phyloP scores from a whole-genome alignment of 805 yeast species.

The Kluyveromyces wickerhamii region DNA sequence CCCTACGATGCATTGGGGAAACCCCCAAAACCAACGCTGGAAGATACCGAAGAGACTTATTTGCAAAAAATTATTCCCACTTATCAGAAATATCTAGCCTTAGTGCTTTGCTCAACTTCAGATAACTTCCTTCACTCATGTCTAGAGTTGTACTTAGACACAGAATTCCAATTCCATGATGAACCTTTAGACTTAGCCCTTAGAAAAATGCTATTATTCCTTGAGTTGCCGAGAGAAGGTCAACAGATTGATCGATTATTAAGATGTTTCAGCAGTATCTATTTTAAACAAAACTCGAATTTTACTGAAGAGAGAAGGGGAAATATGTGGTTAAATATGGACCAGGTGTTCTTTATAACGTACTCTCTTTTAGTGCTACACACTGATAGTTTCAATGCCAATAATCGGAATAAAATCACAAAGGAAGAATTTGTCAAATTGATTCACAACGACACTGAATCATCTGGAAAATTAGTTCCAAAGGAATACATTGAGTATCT shows the following conservation, averaged over 20 bases:
- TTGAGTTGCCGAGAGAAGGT: constrained; percentile 60
- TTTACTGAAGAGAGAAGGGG: not conserved
- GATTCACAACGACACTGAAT: constrained; percentile 28
- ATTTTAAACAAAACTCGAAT: constrained; percentile 30
- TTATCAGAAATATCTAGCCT: constrained; percentile 28
- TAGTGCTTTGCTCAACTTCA: constrained; percentile 25
- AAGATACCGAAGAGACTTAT: constrained; percentile 26
- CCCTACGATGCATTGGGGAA: constrained; percentile 16
- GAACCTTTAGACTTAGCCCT: constrained; percentile 62
- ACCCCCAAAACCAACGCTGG: constrained; percentile 24
- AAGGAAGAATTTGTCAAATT: constrained; percentile 52
- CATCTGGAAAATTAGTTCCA: constrained; percentile 25
- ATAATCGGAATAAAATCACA: constrained; percentile 60
- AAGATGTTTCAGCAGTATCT: constrained; percentile 47
- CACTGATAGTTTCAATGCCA: constrained; percentile 63
- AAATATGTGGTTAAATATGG: constrained; percentile 31
- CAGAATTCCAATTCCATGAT: constrained; percentile 39
- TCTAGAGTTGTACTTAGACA: constrained; percentile 21
- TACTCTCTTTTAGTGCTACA: constrained; percentile 65
- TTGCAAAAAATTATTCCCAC: constrained; percentile 21
- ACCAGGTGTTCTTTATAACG: constrained; percentile 53
- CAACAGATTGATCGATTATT: constrained; percentile 70
- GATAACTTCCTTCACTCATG: constrained; percentile 23
- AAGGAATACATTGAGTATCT: constrained; percentile 45
- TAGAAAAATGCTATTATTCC: constrained; percentile 47